A percentile compares a stretch with the other conserved stretches of the same genome.
phyloP scores from a whole-genome alignment of 169 alveolate genomes.

The Babesia caballi region DNA sequence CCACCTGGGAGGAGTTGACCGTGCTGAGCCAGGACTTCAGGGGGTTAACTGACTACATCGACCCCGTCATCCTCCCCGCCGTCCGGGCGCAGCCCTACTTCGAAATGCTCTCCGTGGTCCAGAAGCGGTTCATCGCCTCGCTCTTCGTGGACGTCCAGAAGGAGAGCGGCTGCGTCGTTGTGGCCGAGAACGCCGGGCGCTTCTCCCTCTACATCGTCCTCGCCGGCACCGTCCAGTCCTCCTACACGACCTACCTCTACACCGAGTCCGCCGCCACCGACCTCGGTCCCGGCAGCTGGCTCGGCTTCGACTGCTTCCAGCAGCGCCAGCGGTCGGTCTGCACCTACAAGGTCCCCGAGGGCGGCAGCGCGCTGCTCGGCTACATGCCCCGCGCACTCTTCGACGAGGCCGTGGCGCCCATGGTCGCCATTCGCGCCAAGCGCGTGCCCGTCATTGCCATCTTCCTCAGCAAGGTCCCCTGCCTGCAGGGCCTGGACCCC shows the following conservation, averaged over 20 bases:
- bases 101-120: slow-evolving; percentile 2
- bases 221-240: background rate
- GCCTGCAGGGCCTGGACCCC: slow-evolving; percentile 21
- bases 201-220: slow-evolving; percentile 6
- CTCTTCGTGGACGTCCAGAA: background rate
- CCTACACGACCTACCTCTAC: slow-evolving; percentile 18
- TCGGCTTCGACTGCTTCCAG: slow-evolving; percentile 16
- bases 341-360: background rate
- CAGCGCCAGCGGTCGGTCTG: background rate
- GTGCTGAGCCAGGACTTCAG: background rate
- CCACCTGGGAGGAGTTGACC: slow-evolving; percentile 16
- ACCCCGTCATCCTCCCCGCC: background rate
- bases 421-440: slow-evolving; percentile 27
- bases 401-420: slow-evolving; percentile 26
- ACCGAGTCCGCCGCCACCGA: background rate
- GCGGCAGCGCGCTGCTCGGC: background rate
- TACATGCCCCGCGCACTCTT: background rate
- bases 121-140: background rate
- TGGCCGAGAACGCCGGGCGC: background rate
- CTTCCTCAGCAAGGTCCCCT: slow-evolving; percentile 28
- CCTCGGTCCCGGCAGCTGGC: slow-evolving; percentile 16
- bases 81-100: background rate
- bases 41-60: background rate
- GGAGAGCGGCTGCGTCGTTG: background rate
- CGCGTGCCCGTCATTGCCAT: slow-evolving; percentile 29